Conservation (phyloP, 768 basidiomycete species). For the Galerina marginata region DNA sequence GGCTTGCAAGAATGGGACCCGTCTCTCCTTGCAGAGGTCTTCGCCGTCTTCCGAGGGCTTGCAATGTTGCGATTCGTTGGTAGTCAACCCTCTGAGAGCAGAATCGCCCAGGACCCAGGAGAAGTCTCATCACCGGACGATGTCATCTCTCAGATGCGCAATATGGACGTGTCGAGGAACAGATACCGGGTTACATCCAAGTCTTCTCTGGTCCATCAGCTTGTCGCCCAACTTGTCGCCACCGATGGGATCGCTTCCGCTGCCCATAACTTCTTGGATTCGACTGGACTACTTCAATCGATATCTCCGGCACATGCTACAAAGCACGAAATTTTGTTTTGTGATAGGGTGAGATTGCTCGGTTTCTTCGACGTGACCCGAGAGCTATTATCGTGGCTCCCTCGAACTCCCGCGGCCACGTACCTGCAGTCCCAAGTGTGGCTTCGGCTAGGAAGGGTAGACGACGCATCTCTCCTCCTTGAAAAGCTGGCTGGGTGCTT, state of each 20-base stretch:
- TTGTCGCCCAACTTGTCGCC: slow-evolving; percentile 59
- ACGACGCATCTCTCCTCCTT: slow-evolving; percentile 74
- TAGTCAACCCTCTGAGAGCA: slow-evolving; percentile 55
- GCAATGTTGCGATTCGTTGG: slow-evolving; percentile 70
- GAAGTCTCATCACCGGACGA: slow-evolving; percentile 52
- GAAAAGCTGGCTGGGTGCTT: slow-evolving; percentile 79
- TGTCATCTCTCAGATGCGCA: slow-evolving; percentile 69
- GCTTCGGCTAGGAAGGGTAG: slow-evolving; percentile 67
- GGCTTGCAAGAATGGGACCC: slow-evolving; percentile 69
- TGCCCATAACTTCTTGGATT: slow-evolving; percentile 74
- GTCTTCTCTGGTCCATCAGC: slow-evolving; percentile 66
- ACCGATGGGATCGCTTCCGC: slow-evolving; percentile 57
- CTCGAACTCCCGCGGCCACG: slow-evolving; percentile 73
- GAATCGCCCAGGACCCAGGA: slow-evolving; percentile 13
- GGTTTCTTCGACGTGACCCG: slow-evolving; percentile 66
- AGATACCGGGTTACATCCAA: slow-evolving; percentile 53
- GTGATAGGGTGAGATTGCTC: slow-evolving; percentile 67
- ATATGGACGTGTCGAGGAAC: slow-evolving; percentile 71
- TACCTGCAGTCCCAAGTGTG: slow-evolving; percentile 76
- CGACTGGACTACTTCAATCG: slow-evolving; percentile 69
- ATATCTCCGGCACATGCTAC: slow-evolving; percentile 71
- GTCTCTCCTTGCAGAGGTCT: slow-evolving; percentile 69
- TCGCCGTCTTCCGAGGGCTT: slow-evolving; percentile 80
- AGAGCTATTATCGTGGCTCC: slow-evolving; percentile 78
- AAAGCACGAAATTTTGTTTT: slow-evolving; percentile 72